These are phyloP conservation scores for Corylus avellana DNA, from an alignment of 306 rosid species.

Conservation along the genomic window DNA sequence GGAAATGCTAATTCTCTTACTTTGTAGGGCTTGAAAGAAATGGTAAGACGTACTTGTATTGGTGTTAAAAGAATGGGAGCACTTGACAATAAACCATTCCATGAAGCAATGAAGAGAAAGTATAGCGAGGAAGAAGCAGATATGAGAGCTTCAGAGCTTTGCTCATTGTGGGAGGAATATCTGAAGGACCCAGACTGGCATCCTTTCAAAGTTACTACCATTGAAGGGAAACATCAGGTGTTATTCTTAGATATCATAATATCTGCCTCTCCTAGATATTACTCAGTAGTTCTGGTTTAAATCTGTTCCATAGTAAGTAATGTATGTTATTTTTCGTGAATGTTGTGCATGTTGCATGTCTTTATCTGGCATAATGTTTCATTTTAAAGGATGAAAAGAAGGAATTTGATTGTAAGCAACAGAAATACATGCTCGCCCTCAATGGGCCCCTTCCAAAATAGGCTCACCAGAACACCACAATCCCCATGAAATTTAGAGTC, in stretches of 20 bases:
- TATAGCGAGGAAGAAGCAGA: slow-evolving; percentile 80
- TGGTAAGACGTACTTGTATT: slow-evolving; percentile 46
- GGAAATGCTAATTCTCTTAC: slow-evolving; percentile 19
- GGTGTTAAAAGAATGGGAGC: slow-evolving; percentile 96
- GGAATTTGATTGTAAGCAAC: background rate
- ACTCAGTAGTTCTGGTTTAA: slow-evolving; percentile 17
- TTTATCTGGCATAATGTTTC: background rate
- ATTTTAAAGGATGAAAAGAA: background rate
- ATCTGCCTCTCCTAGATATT: slow-evolving; percentile 15
- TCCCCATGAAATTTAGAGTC: no score
- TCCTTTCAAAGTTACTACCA: slow-evolving; percentile 60
- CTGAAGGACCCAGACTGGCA: slow-evolving; percentile 96
- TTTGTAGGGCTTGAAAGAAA: slow-evolving; percentile 67
- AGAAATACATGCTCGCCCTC: background rate
- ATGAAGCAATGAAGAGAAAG: slow-evolving; percentile 70
- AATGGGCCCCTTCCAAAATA: no score
- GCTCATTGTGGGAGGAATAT: slow-evolving; percentile 93
- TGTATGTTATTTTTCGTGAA: slow-evolving; percentile 8
- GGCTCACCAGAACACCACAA: no score
- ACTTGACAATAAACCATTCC: slow-evolving; percentile 74
- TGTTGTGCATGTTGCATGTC: slow-evolving; percentile 12
- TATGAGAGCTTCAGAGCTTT: slow-evolving; percentile 75
- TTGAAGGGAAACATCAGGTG: slow-evolving; percentile 61
- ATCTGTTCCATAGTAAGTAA: background rate
- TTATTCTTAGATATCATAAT: slow-evolving; percentile 22